Evolutionary conservation across 2,329 filamentous ascomycete genomes (phyloP), one percentile per base, ranked within the genome.

Genomic region (Pseudogymnoascus sp.): DNA sequence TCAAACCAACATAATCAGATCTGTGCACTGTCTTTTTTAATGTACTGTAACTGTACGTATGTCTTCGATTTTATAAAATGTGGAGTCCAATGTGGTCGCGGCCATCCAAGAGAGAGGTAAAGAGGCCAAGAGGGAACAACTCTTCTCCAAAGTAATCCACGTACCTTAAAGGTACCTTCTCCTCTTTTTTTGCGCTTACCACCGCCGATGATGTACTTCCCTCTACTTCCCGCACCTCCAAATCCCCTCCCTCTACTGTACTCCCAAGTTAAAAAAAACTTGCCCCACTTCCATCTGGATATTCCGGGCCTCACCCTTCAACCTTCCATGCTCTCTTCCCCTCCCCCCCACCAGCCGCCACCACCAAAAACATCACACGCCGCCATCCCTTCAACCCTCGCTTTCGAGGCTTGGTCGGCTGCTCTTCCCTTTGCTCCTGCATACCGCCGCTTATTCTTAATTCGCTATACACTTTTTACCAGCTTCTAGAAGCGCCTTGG

Each of bases 211-310:
- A 47, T n/a, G 18, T 47, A 47, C 41, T n/a, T 28, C 22, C 22
- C 22, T 14, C 41, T 47, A 47, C 41, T 28, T 47, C 41, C 41
- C 22, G 28, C 41, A 14, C 41, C 41, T 14, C 41, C 38, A 39
- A 39, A 39, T 38, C 35, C 7, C 7, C 11, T 34, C 3, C 32
- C 28, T 30, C 28, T 30, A 30, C 35, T 16, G 14, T 20, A 6
- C 6, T 28, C 12, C 41, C 41, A 47, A 16, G 41, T 47, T 58
- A 35, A 37, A 34, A 34, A 58, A 35, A 9, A 8, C 54, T n/a
- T 25, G 54, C 30, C 30, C 54, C 30, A 58, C 54, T 58, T 58
- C 16, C n/a, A 20, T 58, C 54, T 37, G 30, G 54, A 37, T 58
- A 58, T 37, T 34, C 34, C 20, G 54, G 16, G 20, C 30, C 34